Conservation (phyloP, 768 basidiomycete species). For the Boletellus emodensis region DNA sequence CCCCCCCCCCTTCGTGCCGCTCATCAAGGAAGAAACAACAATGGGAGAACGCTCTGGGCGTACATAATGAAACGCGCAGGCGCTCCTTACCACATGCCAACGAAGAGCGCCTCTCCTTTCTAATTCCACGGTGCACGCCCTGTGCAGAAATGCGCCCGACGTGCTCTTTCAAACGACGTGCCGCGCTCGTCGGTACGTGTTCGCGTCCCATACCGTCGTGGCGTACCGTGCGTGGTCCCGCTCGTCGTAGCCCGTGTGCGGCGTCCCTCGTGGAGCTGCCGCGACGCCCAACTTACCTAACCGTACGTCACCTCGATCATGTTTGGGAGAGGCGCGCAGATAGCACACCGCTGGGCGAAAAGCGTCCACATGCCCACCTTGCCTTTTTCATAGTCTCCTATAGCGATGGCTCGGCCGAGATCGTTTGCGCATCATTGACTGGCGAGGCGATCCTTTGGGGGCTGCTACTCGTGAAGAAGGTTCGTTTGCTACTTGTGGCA, state of each 20-base stretch:
- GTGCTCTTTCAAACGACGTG: too few relatives aligned
- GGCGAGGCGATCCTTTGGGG: too few relatives aligned
- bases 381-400: slow-evolving; percentile 9
- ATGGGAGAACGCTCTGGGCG: not conserved
- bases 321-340: not conserved
- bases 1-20: slow-evolving; percentile 1
- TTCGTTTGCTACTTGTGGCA: too few relatives aligned
- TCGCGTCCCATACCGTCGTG: not conserved
- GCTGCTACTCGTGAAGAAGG: too few relatives aligned
- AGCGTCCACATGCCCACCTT: not conserved
- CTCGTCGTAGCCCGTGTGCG: too few relatives aligned
- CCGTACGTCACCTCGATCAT: slow-evolving; percentile 7
- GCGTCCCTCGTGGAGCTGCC: too few relatives aligned
- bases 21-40: not conserved
- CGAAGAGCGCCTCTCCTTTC: not conserved
- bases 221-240: not conserved
- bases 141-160: too few relatives aligned
- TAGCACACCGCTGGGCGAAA: too few relatives aligned
- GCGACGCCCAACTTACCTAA: slow-evolving; percentile 8
- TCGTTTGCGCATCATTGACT: too few relatives aligned
- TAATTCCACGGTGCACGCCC: slow-evolving; percentile 4
- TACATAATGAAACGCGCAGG: slow-evolving; percentile 15
- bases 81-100: not conserved
- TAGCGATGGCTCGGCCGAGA: not conserved
- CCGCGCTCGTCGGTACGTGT: too few relatives aligned